Evolutionary conservation across 192 early-diverging fungal species (phyloP), one percentile per base, ranked within the genome.

Genomic region (Coemansia sp.): DNA sequence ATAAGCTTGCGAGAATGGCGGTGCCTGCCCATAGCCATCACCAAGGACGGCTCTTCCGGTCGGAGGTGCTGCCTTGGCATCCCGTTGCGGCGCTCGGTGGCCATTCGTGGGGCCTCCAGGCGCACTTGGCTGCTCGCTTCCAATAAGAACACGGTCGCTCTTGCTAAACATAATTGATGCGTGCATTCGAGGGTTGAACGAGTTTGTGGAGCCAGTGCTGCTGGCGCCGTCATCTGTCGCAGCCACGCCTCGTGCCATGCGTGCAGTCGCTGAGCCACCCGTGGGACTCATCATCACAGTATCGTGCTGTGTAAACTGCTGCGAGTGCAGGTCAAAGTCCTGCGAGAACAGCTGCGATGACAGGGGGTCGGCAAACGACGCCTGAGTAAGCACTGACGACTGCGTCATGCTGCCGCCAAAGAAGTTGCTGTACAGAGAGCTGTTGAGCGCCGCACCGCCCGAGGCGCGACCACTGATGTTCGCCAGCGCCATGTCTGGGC

Each of bases 141-240:
- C 69, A 24, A 63, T 67, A 34, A 79, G 63, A 5, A 85, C 72
- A 18, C 79, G 78, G 66, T 85, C 83, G 68, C 78, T 80, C 36
- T 73, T 75, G 61, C 78, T 80, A 38, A 85, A 78, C 79, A 80
- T 78, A 22, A 85, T 85, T 3, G 76, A 80, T 3, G 78, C 75
- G 42, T 80, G 83, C 83, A 85, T 75, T 16, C 73, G 74, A 5
- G 83, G 77, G 38, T 73, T 75, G 63, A 80, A 80, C 27, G 63
- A 52, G 63, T 77, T 80, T 2, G 47, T 27, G 36, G 31, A 13
- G 20, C 51, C 43, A 47, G 52, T 16, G 52, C 40, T 43, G 33
- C 52, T 38, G 24, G 49, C 52, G 29, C 54, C 38, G 13, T 33
- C 70, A 54, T 51, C 47, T 18, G 33, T 34, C 38, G 54, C 22